A percentile compares a stretch with the other conserved stretches of the same genome.
These are phyloP conservation scores for Fusarium luffae DNA, from an alignment of 2,329 filamentous ascomycete species.

Conservation along the genomic window DNA sequence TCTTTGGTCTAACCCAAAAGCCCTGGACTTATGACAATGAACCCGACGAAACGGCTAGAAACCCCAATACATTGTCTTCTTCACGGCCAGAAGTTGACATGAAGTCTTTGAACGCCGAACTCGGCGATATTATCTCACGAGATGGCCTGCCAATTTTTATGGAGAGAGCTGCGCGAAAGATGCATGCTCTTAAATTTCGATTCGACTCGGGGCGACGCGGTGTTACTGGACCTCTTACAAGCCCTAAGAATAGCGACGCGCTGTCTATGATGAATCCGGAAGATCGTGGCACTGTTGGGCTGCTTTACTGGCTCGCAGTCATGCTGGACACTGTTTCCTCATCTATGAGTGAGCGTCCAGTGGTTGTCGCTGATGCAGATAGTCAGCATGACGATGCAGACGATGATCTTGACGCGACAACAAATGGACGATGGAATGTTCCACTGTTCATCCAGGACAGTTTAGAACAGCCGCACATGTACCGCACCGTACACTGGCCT, in stretches of 20 bases:
- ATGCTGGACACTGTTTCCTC: conserved; percentile 70
- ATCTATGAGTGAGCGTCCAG: conserved; percentile 57
- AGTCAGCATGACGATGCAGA: conserved; percentile 49
- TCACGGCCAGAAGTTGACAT: conserved; percentile 19
- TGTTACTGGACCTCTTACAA: conserved; percentile 7
- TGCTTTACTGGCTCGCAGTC: conserved; percentile 68
- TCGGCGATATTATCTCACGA: conserved; percentile 37
- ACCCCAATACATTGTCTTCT: not conserved
- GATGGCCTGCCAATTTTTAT: conserved; percentile 39
- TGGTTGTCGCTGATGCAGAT: conserved; percentile 54
- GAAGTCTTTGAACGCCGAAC: conserved; percentile 19
- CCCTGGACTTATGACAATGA: conserved; percentile 39
- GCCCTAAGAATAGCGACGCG: not conserved
- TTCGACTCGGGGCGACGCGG: conserved; percentile 36
- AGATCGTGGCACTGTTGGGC: conserved; percentile 58
- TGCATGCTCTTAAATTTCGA: conserved; percentile 44
- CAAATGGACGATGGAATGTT: conserved; percentile 40
- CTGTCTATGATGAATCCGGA: conserved; percentile 17
- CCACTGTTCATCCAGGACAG: conserved; percentile 43
- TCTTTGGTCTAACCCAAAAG: conserved; percentile 53
- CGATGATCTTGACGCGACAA: conserved; percentile 20
- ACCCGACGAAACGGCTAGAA: not conserved
- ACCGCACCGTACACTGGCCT: conserved; percentile 56
- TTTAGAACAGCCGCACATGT: conserved; percentile 36
- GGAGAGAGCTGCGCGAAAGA: conserved; percentile 42